A percentile compares a stretch with the other conserved stretches of the same genome.
Conservation (phyloP, 805 yeast genomes). For the Candida maris region DNA sequence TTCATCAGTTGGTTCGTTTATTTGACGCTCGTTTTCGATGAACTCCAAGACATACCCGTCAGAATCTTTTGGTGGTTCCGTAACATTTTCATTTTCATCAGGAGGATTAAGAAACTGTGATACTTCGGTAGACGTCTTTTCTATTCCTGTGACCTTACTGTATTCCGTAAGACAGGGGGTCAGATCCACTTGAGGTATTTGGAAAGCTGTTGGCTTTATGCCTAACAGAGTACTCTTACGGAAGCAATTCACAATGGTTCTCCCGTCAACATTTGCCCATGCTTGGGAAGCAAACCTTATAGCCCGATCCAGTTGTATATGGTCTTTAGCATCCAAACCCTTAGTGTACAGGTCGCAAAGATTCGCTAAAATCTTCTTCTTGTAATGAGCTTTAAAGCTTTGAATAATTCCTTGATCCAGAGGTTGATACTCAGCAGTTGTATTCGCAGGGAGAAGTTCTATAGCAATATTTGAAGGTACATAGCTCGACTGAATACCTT, state of each 20-base stretch:
- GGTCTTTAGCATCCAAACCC: background rate
- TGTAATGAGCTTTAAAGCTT: background rate
- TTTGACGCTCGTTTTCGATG: too few relatives aligned
- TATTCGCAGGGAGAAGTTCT: slow-evolving; percentile 1
- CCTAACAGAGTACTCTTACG: slow-evolving; percentile 2
- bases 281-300: background rate
- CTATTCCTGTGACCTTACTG: background rate
- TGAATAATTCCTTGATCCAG: slow-evolving; percentile 6
- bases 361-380: background rate
- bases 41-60: too few relatives aligned
- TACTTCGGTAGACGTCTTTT: background rate
- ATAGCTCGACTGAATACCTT: too few relatives aligned
- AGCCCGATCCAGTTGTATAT: background rate
- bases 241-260: slow-evolving; percentile 2
- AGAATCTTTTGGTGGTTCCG: background rate
- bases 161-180: background rate
- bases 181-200: too few relatives aligned
- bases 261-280: background rate
- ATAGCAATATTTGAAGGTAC: slow-evolving; percentile 1
- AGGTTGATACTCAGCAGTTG: slow-evolving; percentile 3
- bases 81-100: background rate
- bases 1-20: too few relatives aligned
- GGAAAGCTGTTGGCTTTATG: background rate
- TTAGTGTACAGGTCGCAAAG: background rate
- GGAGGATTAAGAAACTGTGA: background rate